Conservation (phyloP, 352 stramenopile genomes). For the Globisporangium recalcitrans region DNA sequence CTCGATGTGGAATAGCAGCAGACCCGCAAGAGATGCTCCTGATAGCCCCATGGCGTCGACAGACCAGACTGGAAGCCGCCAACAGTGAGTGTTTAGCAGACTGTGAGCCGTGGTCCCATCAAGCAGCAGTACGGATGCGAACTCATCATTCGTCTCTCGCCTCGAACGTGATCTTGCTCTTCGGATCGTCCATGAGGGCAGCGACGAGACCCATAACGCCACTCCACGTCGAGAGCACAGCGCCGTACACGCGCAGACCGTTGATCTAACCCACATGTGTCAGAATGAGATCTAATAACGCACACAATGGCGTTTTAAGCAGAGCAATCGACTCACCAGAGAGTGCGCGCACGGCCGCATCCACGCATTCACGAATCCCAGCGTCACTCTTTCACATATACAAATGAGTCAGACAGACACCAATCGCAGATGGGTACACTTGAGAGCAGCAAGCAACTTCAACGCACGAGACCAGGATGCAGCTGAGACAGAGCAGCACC, state of each 20-base stretch:
- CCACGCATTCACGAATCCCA: constrained; percentile 33
- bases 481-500: constrained; percentile 26
- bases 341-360: constrained; percentile 43
- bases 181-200: constrained; percentile 39
- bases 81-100: neutral
- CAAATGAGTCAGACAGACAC: neutral
- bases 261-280: constrained; percentile 31
- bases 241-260: constrained; percentile 37
- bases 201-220: constrained; percentile 30
- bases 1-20: constrained; percentile 47
- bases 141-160: constrained; percentile 18
- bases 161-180: constrained; percentile 35
- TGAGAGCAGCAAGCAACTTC: neutral
- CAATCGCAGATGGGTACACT: neutral
- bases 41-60: constrained; percentile 49
- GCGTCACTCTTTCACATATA: constrained; percentile 11
- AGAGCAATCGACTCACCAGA: constrained; percentile 23
- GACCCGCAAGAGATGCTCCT: constrained; percentile 24
- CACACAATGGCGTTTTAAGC: neutral
- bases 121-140: neutral
- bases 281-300: neutral
- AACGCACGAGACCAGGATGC: constrained; percentile 27
- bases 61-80: constrained; percentile 37
- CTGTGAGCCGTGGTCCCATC: neutral
- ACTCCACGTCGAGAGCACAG: constrained; percentile 37